Percentiles rank a stretch among this genome's conserved stretches.
Conservation (phyloP, 2,329 filamentous ascomycete species). For the Colletotrichum aenigma region DNA sequence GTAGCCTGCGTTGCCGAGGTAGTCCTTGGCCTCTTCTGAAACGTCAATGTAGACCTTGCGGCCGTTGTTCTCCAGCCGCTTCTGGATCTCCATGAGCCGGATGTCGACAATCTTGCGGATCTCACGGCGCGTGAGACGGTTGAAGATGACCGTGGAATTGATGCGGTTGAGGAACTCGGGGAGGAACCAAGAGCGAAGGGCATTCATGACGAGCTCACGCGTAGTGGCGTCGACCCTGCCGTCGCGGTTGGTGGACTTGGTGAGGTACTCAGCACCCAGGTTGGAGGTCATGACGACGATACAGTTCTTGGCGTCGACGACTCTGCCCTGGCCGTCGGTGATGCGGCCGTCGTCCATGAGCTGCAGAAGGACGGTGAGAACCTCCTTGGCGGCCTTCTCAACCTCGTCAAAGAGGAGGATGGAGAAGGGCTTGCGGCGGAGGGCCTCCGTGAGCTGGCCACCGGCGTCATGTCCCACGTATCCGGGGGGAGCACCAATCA, state of each 20-base stretch:
- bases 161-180: slow-evolving; percentile 99
- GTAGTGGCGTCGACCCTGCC: slow-evolving; percentile 87
- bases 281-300: slow-evolving; percentile 99
- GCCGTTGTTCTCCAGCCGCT: slow-evolving; percentile 82
- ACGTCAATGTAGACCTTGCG: slow-evolving; percentile 87
- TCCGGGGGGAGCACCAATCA: slow-evolving; percentile 97
- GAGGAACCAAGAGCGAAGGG: slow-evolving; percentile 93
- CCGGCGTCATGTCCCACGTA: slow-evolving; percentile 97
- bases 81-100: slow-evolving; percentile 86
- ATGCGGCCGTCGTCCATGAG: slow-evolving; percentile 99
- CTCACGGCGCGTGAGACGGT: slow-evolving; percentile 86
- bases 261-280: slow-evolving; percentile 91
- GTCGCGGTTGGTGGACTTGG: slow-evolving; percentile 76
- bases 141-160: slow-evolving; percentile 96
- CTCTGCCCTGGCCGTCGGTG: slow-evolving; percentile 94
- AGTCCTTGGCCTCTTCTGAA: slow-evolving; percentile 86
- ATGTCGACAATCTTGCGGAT: slow-evolving; percentile 97
- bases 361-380: slow-evolving; percentile 95
- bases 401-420: slow-evolving; percentile 98
- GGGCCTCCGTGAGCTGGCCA: slow-evolving; percentile 92
- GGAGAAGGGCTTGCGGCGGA: slow-evolving; percentile 94
- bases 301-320: slow-evolving; percentile 95
- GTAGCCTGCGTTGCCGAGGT: slow-evolving; percentile 89
- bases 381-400: slow-evolving; percentile 97
- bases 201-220: slow-evolving; percentile 86